Conservation (phyloP, 2,329 filamentous ascomycete species). For the Microcyclosporella mali region DNA sequence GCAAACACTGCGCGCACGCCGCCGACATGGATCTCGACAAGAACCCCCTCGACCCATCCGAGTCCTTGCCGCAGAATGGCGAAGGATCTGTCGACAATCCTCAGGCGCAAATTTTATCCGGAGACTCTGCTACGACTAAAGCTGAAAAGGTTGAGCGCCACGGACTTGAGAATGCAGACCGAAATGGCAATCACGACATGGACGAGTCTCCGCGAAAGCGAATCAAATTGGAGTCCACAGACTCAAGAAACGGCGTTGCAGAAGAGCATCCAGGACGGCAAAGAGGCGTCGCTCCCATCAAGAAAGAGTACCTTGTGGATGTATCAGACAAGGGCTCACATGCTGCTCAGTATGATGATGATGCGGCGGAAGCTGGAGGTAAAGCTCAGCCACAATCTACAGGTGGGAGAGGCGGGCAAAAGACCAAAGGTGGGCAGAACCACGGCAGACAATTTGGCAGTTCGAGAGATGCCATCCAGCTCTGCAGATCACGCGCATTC, state of each 20-base stretch:
- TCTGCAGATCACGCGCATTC: conserved; percentile 69
- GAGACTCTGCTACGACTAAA: conserved; percentile 35
- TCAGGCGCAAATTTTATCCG: conserved; percentile 29
- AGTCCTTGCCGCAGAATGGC: conserved; percentile 15
- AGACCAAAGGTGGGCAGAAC: conserved; percentile 70
- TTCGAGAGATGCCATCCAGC: conserved; percentile 67
- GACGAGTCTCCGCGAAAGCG: conserved; percentile 34
- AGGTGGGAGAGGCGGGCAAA: conserved; percentile 32
- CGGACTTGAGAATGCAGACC: conserved; percentile 16
- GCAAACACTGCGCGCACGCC: too few species aligned
- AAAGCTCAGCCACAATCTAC: conserved; percentile 29
- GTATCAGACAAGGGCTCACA: conserved; percentile 8
- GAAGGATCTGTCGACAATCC: conserved; percentile 27
- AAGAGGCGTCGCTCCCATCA: conserved; percentile 63
- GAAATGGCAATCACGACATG: conserved; percentile 21
- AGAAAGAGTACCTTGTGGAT: conserved; percentile 56
- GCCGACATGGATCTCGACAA: conserved; percentile 7
- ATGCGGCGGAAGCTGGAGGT: conserved; percentile 46
- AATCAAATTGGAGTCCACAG: conserved; percentile 32
- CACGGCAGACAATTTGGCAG: conserved; percentile 73
- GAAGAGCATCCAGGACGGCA: conserved; percentile 20
- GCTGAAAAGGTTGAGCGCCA: conserved; percentile 37
- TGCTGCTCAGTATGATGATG: conserved; percentile 29
- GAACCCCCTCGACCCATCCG: conserved; percentile 24
- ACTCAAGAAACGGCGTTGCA: not conserved